Conservation (phyloP, 2,329 filamentous ascomycete genomes). For the Hirsutella minnesotensis region DNA sequence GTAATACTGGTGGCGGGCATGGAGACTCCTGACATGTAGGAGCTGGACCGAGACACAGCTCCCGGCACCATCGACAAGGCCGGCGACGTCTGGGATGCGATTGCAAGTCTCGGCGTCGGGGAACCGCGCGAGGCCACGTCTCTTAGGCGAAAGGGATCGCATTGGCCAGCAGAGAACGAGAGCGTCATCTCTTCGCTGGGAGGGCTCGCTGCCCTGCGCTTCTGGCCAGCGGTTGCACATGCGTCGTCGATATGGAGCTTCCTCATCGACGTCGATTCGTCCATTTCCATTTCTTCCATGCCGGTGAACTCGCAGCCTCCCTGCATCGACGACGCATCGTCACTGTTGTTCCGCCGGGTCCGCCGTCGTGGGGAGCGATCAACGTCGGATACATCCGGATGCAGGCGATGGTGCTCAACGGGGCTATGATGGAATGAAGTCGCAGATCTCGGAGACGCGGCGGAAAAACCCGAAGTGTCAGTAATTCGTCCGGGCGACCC, state of each 20-base stretch:
- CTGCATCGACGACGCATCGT: conserved; percentile 34
- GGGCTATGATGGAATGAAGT: conserved; percentile 25
- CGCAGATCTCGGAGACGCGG: conserved; percentile 31
- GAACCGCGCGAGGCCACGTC: conserved; percentile 38
- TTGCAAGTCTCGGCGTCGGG: conserved; percentile 36
- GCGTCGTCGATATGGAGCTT: conserved; percentile 37
- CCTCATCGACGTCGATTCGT: conserved; percentile 38
- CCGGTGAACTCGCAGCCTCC: conserved; percentile 28
- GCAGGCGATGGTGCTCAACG: conserved; percentile 28
- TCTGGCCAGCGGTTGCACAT: conserved; percentile 31
- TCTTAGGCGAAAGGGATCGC: conserved; percentile 35
- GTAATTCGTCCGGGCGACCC: conserved; percentile 31
- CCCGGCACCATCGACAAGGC: conserved; percentile 31
- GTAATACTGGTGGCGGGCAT: conserved; percentile 29
- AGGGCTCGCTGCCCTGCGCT: conserved; percentile 45
- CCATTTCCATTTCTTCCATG: conserved; percentile 35
- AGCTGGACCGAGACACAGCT: conserved; percentile 28
- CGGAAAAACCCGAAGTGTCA: conserved; percentile 35
- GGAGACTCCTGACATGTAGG: conserved; percentile 34
- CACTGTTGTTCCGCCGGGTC: conserved; percentile 38
- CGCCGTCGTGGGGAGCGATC: conserved; percentile 36
- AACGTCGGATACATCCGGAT: conserved; percentile 29
- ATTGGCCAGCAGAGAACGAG: conserved; percentile 24
- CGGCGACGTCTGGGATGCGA: conserved; percentile 30
- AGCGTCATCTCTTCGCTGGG: conserved; percentile 32